Conservation (phyloP, 202 grass and related monocot genomes). For the Carex arenaria region DNA sequence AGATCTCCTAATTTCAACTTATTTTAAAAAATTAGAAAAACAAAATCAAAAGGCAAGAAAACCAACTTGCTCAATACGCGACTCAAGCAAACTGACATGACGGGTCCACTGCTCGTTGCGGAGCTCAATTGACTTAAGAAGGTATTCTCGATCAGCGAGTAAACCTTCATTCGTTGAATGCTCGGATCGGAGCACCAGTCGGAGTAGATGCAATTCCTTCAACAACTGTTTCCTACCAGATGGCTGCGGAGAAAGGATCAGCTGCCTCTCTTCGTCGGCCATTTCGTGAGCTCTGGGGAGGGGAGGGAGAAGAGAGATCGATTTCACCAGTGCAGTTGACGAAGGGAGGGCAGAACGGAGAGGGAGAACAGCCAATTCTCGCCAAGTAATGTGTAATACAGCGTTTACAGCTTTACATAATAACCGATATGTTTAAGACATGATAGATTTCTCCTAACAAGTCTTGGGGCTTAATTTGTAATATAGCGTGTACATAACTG, state of each 20-base stretch:
- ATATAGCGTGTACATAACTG: too few relatives aligned
- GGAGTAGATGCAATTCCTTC: not conserved
- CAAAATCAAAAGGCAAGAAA: not conserved
- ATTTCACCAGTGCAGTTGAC: not conserved
- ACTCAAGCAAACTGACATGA: conserved; percentile 20
- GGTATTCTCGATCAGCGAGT: conserved; percentile 22
- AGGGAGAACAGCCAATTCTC: too few relatives aligned
- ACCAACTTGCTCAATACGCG: conserved; percentile 29
- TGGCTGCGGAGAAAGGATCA: not conserved
- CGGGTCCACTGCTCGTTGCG: conserved; percentile 33
- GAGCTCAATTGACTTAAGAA: conserved; percentile 30
- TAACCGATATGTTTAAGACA: too few relatives aligned
- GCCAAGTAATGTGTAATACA: too few relatives aligned
- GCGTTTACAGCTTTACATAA: too few relatives aligned
- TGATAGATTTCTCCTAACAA: too few relatives aligned
- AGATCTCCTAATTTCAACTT: not conserved
- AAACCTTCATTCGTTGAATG: conserved; percentile 33
- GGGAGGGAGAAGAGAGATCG: not conserved
- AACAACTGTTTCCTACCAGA: not conserved
- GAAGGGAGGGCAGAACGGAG: too few relatives aligned
- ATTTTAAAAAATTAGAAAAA: not conserved
- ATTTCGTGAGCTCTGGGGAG: not conserved
- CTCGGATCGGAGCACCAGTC: conserved; percentile 37
- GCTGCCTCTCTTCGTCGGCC: not conserved
- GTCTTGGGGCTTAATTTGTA: too few relatives aligned